phyloP scores from a whole-genome alignment of 805 yeast genomes.

The Middelhovenomyces tepae region DNA sequence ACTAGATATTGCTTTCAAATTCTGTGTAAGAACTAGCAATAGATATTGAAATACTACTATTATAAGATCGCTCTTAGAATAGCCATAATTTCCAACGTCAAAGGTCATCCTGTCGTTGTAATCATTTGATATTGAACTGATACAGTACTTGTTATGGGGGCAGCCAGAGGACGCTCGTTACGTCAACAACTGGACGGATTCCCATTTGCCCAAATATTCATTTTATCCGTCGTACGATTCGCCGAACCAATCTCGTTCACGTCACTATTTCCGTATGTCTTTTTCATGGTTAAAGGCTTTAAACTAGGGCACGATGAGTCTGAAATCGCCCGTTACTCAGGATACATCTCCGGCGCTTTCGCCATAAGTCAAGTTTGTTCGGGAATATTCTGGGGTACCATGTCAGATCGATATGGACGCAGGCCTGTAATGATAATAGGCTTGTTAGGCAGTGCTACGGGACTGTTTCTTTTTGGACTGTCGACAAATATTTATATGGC shows the following conservation, averaged over 20 bases:
- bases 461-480: constrained; percentile 46
- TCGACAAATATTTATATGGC: constrained; percentile 45
- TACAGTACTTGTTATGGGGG: too few species aligned
- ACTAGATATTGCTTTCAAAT: too few species aligned
- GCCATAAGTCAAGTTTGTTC: constrained; percentile 52
- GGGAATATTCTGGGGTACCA: constrained; percentile 52
- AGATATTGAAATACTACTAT: too few species aligned
- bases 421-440: constrained; percentile 47
- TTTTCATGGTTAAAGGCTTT: constrained; percentile 54
- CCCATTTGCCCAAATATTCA: constrained; percentile 42
- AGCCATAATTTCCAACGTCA: too few species aligned
- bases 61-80: too few species aligned
- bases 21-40: too few species aligned
- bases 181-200: constrained; percentile 47
- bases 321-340: constrained; percentile 51
- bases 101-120: too few species aligned
- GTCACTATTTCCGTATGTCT: constrained; percentile 54
- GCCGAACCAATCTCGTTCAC: constrained; percentile 59
- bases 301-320: constrained; percentile 38
- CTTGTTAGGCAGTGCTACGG: constrained; percentile 41
- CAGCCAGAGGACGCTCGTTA: constrained; percentile 10
- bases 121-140: too few species aligned
- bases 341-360: constrained; percentile 53
- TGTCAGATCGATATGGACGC: constrained; percentile 48
- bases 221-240: constrained; percentile 40